phyloP scores from a whole-genome alignment of 225 moss, liverwort and hornwort genomes.

The Sphagnum contortum region DNA sequence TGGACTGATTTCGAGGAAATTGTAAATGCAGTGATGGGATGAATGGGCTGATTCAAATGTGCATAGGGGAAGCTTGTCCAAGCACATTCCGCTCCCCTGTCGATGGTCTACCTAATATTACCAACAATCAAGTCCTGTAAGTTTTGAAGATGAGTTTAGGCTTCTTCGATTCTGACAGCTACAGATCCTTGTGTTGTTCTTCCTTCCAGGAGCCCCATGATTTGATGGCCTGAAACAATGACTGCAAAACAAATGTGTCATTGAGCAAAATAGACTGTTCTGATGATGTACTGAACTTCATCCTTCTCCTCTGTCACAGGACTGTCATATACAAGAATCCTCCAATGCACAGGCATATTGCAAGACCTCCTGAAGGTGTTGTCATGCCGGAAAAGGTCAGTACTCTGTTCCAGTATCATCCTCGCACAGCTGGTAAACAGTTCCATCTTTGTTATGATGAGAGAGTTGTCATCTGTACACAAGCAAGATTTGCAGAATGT shows the following conservation, averaged over 20 bases:
- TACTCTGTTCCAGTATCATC: too few species aligned
- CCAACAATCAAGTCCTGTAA: too few species aligned
- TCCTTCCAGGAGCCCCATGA: too few species aligned
- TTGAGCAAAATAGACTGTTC: too few species aligned
- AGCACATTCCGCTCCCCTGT: constrained; percentile 65
- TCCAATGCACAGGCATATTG: constrained; percentile 61
- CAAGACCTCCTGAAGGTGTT: constrained; percentile 61
- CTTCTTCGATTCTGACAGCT: not conserved
- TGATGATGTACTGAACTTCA: constrained; percentile 2
- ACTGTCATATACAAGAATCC: constrained; percentile 71
- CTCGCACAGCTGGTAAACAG: not conserved
- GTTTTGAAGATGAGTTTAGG: not conserved
- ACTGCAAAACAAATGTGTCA: too few species aligned
- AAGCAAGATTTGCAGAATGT: too few species aligned
- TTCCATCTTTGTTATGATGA: not conserved
- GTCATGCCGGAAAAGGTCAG: constrained; percentile 53
- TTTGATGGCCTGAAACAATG: too few species aligned
- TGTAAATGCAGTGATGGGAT: constrained; percentile 60
- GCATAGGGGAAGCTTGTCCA: constrained; percentile 65
- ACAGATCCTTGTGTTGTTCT: too few species aligned
- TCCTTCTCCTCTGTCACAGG: constrained; percentile 17
- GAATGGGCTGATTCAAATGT: constrained; percentile 77
- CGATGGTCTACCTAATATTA: constrained; percentile 52
- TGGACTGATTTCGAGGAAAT: too few species aligned
- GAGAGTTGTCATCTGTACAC: too few species aligned